phyloP scores from a whole-genome alignment of 2,329 filamentous ascomycete genomes.

The Trichoderma aggressivum region DNA sequence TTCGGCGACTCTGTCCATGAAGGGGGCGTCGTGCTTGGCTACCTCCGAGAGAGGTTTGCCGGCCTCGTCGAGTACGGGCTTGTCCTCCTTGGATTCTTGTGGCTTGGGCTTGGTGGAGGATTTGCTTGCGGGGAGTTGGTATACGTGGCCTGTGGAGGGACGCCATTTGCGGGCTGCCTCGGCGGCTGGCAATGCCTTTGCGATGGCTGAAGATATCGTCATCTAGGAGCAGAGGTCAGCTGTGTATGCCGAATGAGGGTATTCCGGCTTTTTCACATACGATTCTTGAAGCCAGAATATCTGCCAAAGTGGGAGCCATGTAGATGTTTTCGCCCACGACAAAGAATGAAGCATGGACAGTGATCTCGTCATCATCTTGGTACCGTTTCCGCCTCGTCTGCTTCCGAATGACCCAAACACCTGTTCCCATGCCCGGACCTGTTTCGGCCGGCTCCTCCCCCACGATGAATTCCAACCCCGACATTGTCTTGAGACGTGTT shows the following conservation, averaged over 20 bases:
- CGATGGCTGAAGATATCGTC: conserved; percentile 53
- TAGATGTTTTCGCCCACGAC: conserved; percentile 65
- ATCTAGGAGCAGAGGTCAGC: conserved; percentile 37
- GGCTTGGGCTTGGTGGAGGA: conserved; percentile 26
- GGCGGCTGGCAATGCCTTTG: conserved; percentile 50
- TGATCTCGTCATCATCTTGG: conserved; percentile 56
- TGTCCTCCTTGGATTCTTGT: conserved; percentile 45
- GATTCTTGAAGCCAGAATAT: conserved; percentile 57
- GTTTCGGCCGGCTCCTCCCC: conserved; percentile 63
- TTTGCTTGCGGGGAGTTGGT: conserved; percentile 39
- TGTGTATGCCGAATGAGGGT: neutral
- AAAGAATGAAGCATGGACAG: conserved; percentile 59
- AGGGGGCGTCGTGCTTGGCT: conserved; percentile 39
- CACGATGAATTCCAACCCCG: conserved; percentile 64
- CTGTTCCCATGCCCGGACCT: conserved; percentile 61
- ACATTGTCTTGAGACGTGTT: conserved; percentile 59
- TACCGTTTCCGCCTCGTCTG: conserved; percentile 59
- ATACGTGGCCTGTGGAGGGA: conserved; percentile 52
- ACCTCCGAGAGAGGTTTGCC: conserved; percentile 30
- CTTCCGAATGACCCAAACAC: conserved; percentile 68
- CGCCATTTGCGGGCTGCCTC: conserved; percentile 53
- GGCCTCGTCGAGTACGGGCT: conserved; percentile 42
- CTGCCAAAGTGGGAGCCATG: conserved; percentile 59
- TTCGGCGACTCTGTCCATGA: conserved; percentile 50
- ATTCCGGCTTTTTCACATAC: conserved; percentile 37